These are phyloP conservation scores for Hypoxylon sp. DNA, from an alignment of 2,329 filamentous ascomycete genomes.

Conservation along the genomic window DNA sequence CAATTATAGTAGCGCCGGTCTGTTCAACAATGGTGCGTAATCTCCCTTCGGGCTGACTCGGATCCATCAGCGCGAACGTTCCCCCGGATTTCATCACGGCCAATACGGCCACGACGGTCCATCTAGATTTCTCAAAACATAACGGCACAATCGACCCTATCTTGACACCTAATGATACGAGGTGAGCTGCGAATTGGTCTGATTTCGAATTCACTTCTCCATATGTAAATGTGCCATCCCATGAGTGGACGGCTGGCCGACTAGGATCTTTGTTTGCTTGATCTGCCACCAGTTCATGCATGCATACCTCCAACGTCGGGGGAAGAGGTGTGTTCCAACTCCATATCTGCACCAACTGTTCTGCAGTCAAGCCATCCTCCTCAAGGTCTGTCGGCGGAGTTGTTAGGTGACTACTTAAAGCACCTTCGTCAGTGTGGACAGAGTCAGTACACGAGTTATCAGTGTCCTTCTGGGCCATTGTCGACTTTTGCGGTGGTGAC, in stretches of 20 bases:
- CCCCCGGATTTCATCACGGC: slow-evolving; percentile 66
- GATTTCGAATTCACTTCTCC: slow-evolving; percentile 61
- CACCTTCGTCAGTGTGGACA: slow-evolving; percentile 46
- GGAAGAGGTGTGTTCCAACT: slow-evolving; percentile 62
- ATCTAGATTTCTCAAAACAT: slow-evolving; percentile 66
- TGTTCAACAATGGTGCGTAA: slow-evolving; percentile 63
- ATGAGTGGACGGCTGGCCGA: slow-evolving; percentile 64
- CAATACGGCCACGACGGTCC: slow-evolving; percentile 62
- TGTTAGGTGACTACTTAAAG: slow-evolving; percentile 44
- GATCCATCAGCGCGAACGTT: slow-evolving; percentile 64
- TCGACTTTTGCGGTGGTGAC: slow-evolving; percentile 13
- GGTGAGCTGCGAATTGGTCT: slow-evolving; percentile 59
- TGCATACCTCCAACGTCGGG: slow-evolving; percentile 59
- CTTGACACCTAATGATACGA: slow-evolving; percentile 57
- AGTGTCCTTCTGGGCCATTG: slow-evolving; percentile 37
- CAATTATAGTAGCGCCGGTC: slow-evolving; percentile 57
- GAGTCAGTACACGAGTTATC: slow-evolving; percentile 36
- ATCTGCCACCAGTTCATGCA: slow-evolving; percentile 64
- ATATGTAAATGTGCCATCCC: slow-evolving; percentile 66
- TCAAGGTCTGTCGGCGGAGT: slow-evolving; percentile 53
- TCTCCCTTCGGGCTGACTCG: slow-evolving; percentile 62
- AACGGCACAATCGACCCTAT: slow-evolving; percentile 63
- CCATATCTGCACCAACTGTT: slow-evolving; percentile 63
- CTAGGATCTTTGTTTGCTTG: slow-evolving; percentile 57
- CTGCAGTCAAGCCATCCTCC: slow-evolving; percentile 50